Percentiles rank a stretch among this genome's conserved stretches.
Evolutionary conservation across 257 asterid species (phyloP).

Genomic region (Penstemon eatonii): DNA sequence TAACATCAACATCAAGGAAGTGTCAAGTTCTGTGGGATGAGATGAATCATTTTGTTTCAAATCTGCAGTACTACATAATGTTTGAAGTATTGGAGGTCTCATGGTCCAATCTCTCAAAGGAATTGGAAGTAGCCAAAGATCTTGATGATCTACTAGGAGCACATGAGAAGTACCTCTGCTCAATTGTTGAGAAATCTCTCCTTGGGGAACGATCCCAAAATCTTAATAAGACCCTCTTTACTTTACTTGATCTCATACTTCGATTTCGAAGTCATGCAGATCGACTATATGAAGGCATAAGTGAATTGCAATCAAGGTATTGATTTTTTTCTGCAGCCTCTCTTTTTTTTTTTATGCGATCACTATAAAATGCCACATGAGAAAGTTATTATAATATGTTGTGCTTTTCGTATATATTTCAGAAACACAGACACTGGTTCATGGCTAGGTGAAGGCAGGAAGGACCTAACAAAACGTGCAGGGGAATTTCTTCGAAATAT

Average conservation of each 20-base stretch:
- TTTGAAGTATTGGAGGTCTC: constrained; percentile 97
- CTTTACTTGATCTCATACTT: constrained; percentile 81
- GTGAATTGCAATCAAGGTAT: constrained; percentile 92
- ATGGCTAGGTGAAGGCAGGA: constrained; percentile 96
- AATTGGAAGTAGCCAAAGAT: constrained; percentile 89
- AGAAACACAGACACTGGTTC: constrained; percentile 66
- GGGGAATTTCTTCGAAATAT: constrained; percentile 73
- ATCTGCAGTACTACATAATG: constrained; percentile 96
- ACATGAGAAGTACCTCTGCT: constrained; percentile 80
- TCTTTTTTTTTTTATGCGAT: constrained; percentile 13
- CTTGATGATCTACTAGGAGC: constrained; percentile 90
- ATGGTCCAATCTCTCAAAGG: constrained; percentile 85
- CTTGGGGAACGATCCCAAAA: constrained; percentile 86
- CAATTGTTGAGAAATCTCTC: constrained; percentile 92
- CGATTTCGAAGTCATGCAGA: constrained; percentile 87
- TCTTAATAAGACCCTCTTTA: constrained; percentile 72
- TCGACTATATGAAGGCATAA: constrained; percentile 89
- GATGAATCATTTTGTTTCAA: constrained; percentile 96
- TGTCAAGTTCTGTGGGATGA: constrained; percentile 99
- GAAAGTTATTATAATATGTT: constrained; percentile 20
- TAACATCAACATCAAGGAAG: constrained; percentile 82
- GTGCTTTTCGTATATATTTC: constrained; percentile 34
- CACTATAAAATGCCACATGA: constrained; percentile 8
- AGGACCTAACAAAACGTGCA: constrained; percentile 77
- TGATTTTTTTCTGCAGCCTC: constrained; percentile 16